phyloP scores from a whole-genome alignment of 257 asterid species.

The Verbena officinalis region DNA sequence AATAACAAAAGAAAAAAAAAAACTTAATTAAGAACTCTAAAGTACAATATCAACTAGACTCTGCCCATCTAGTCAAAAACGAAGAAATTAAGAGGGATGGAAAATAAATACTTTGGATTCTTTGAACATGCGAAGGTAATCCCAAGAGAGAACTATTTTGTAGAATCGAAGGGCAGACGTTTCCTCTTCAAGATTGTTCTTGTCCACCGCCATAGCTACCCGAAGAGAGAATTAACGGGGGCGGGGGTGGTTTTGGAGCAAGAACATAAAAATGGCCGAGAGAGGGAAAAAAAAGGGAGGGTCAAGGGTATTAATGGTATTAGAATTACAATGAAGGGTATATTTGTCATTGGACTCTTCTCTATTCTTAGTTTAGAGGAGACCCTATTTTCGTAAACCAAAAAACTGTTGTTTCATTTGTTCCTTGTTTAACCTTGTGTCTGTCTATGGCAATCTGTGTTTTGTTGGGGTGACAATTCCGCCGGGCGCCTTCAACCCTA shows the following conservation, averaged over 20 bases:
- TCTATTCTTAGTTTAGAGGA: too few species aligned
- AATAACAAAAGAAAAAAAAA: background rate
- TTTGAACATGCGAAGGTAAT: constrained; percentile 67
- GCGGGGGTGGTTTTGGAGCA: too few species aligned
- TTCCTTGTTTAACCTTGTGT: background rate
- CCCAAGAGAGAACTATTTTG: constrained; percentile 87
- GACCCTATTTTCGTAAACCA: background rate
- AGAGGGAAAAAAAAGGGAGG: too few species aligned
- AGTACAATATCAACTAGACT: background rate
- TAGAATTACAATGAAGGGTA: too few species aligned
- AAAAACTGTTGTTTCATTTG: background rate
- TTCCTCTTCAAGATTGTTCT: constrained; percentile 64
- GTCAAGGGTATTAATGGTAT: too few species aligned
- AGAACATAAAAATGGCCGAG: too few species aligned
- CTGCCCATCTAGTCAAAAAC: background rate
- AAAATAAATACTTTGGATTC: constrained; percentile 53
- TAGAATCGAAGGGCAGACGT: constrained; percentile 64
- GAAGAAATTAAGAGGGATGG: background rate
- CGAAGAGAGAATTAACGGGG: background rate
- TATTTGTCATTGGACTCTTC: too few species aligned
- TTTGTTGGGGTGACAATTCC: constrained; percentile 19
- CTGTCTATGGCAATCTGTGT: constrained; percentile 17
- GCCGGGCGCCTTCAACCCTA: constrained; percentile 36
- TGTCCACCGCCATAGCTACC: constrained; percentile 70
- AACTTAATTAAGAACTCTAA: background rate